phyloP scores from a whole-genome alignment of 768 basidiomycete genomes.

The Roridomyces roridus region DNA sequence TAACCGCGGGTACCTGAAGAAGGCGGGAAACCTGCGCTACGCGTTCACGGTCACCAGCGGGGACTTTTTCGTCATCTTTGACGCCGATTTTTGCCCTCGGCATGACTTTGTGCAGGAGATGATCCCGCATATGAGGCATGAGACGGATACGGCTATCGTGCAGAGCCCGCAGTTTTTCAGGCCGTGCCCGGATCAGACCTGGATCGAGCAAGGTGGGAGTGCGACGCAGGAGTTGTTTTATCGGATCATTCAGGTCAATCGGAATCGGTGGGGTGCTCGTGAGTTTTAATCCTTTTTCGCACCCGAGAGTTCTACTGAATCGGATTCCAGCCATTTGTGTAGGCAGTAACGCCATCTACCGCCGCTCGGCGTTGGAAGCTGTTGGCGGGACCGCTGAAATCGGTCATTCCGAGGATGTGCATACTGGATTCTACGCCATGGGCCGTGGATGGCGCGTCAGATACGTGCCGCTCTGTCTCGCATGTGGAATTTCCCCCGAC shows the following conservation, averaged over 20 bases:
- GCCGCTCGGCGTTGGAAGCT: constrained; percentile 28
- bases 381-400: constrained; percentile 36
- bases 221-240: constrained; percentile 35
- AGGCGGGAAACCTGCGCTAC: too few relatives aligned
- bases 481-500: constrained; percentile 34
- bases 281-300: neutral
- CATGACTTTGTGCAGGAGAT: too few relatives aligned
- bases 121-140: neutral
- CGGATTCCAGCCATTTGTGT: constrained; percentile 32
- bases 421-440: too few relatives aligned
- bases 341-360: constrained; percentile 33
- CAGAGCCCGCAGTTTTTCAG: neutral
- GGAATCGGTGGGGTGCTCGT: constrained; percentile 31
- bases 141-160: neutral
- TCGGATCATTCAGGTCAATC: constrained; percentile 34
- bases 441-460: constrained; percentile 32
- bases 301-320: neutral
- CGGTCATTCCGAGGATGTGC: constrained; percentile 33
- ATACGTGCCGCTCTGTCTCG: constrained; percentile 33
- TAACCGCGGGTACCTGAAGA: constrained; percentile 33
- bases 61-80: too few relatives aligned
- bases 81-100: too few relatives aligned
- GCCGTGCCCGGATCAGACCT: neutral
- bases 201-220: constrained; percentile 29
- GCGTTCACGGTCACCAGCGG: too few relatives aligned